Evolutionary conservation across 2,329 filamentous ascomycete species (phyloP).

Genomic region (Thermoascus crustaceus): DNA sequence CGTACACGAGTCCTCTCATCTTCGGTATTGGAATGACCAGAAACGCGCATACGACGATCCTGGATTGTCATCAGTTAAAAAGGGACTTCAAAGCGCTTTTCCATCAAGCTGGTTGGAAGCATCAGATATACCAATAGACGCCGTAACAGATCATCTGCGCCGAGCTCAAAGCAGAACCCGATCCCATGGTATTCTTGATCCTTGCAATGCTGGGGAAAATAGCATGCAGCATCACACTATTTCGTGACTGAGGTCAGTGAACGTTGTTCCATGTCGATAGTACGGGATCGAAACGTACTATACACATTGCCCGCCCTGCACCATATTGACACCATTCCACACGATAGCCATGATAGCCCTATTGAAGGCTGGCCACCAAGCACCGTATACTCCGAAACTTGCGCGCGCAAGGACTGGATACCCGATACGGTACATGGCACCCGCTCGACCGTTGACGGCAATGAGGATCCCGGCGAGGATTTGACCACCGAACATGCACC

Average conservation of each 20-base stretch:
- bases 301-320: constrained; percentile 31
- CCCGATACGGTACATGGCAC: constrained; percentile 34
- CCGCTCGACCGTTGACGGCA: constrained; percentile 32
- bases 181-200: constrained; percentile 34
- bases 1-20: constrained; percentile 28
- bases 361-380: constrained; percentile 30
- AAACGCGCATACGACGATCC: constrained; percentile 32
- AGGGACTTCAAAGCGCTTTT: no score
- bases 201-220: constrained; percentile 35
- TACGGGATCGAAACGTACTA: constrained; percentile 14
- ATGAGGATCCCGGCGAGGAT: constrained; percentile 20
- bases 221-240: constrained; percentile 34
- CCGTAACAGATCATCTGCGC: constrained; percentile 37
- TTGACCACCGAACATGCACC: constrained; percentile 31
- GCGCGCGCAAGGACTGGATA: constrained; percentile 33
- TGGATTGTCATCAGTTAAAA: no score
- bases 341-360: constrained; percentile 40
- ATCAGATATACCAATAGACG: constrained; percentile 27
- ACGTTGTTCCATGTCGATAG: no score
- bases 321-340: constrained; percentile 38
- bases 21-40: constrained; percentile 33
- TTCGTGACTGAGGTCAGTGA: no score
- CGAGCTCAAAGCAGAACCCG: constrained; percentile 33
- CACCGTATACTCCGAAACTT: constrained; percentile 36
- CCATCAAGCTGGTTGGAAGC: neutral